These are phyloP conservation scores for Catunica adiposa DNA, from an alignment of 2,329 filamentous ascomycete genomes.

Conservation along the genomic window DNA sequence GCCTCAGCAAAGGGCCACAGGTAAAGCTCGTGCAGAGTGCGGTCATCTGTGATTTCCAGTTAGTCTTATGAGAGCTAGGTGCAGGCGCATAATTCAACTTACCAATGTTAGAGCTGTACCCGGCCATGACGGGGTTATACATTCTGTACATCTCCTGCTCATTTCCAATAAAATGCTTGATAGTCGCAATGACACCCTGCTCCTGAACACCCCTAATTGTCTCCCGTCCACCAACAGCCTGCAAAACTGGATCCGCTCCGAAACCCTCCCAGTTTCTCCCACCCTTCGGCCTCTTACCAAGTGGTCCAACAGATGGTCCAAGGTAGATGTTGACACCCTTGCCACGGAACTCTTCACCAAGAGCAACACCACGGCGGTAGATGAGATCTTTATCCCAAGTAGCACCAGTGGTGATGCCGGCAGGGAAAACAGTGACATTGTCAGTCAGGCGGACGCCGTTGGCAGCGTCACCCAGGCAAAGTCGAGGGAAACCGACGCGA, in stretches of 20 bases:
- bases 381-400: slow-evolving; percentile 61
- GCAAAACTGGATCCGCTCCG: slow-evolving; percentile 52
- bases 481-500: slow-evolving; percentile 53
- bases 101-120: slow-evolving; percentile 59
- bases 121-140: slow-evolving; percentile 34
- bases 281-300: slow-evolving; percentile 55
- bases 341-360: slow-evolving; percentile 55
- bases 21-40: slow-evolving; percentile 60
- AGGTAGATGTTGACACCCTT: slow-evolving; percentile 59
- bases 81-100: slow-evolving; percentile 21
- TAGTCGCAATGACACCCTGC: slow-evolving; percentile 38
- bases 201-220: slow-evolving; percentile 58
- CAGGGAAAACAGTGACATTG: slow-evolving; percentile 59
- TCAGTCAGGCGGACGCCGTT: slow-evolving; percentile 58
- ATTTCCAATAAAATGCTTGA: slow-evolving; percentile 40
- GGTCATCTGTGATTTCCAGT: slow-evolving; percentile 34
- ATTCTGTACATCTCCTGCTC: slow-evolving; percentile 49
- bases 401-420: slow-evolving; percentile 60
- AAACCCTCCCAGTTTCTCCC: slow-evolving; percentile 66
- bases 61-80: neutral
- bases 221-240: slow-evolving; percentile 59
- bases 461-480: slow-evolving; percentile 57
- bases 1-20: slow-evolving; percentile 75
- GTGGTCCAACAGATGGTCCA: slow-evolving; percentile 52
- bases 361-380: slow-evolving; percentile 47